phyloP scores from a whole-genome alignment of 805 yeast genomes.

The Lipomyces lipofer region DNA sequence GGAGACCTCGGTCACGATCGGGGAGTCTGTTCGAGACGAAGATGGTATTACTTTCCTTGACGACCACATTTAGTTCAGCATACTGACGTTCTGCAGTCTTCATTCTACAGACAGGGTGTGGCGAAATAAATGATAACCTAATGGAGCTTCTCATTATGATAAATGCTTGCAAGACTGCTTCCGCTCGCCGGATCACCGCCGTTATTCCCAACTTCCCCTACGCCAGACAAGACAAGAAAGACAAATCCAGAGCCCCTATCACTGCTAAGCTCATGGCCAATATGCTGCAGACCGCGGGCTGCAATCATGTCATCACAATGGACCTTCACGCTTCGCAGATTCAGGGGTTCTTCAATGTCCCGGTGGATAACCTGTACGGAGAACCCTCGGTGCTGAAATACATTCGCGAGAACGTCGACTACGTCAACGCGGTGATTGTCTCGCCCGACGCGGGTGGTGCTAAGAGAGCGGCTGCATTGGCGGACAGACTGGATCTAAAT shows the following conservation, averaged over 20 bases:
- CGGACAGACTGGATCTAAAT: constrained; percentile 86
- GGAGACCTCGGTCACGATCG: constrained; percentile 85
- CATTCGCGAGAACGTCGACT: constrained; percentile 63
- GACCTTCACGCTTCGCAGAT: constrained; percentile 97
- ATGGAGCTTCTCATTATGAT: constrained; percentile 88
- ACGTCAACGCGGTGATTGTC: constrained; percentile 68
- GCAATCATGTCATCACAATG: constrained; percentile 94
- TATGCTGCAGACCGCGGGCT: constrained; percentile 88
- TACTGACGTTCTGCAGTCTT: constrained; percentile 22
- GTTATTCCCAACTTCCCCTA: constrained; percentile 95
- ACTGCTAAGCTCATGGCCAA: constrained; percentile 94
- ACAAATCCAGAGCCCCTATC: constrained; percentile 92
- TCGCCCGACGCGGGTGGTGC: constrained; percentile 99
- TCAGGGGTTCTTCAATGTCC: constrained; percentile 93
- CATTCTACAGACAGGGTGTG: constrained; percentile 71
- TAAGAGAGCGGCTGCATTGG: constrained; percentile 90
- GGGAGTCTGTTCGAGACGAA: constrained; percentile 87
- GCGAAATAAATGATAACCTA: constrained; percentile 78
- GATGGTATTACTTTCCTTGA: constrained; percentile 45
- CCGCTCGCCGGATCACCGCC: constrained; percentile 90
- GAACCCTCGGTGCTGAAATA: constrained; percentile 88
- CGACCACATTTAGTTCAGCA: not conserved
- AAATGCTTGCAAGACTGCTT: constrained; percentile 94
- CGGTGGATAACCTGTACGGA: constrained; percentile 93
- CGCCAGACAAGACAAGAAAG: constrained; percentile 97